Evolutionary conservation across 2,329 filamentous ascomycete species (phyloP).

Genomic region (Ceratocystis destructans): DNA sequence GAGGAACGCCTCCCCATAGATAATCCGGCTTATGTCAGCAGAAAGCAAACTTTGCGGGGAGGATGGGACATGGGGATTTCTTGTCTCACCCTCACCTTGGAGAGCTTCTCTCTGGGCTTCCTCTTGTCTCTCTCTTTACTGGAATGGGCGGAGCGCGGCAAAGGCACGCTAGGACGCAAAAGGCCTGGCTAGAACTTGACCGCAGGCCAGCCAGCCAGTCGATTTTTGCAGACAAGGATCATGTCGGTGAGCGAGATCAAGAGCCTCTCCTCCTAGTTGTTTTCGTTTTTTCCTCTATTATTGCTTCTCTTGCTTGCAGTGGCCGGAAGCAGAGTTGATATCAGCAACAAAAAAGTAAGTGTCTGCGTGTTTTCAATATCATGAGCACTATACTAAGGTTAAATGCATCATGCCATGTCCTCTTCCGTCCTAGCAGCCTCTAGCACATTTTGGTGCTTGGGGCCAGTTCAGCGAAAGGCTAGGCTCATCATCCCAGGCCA

Average conservation of each 20-base stretch:
- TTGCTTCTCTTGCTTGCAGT: too few relatives aligned
- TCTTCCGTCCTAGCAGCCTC: too few relatives aligned
- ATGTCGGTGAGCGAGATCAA: conserved; percentile 1
- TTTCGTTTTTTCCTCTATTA: too few relatives aligned
- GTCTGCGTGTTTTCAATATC: neutral
- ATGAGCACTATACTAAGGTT: neutral
- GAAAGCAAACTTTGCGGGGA: neutral
- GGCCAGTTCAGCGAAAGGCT: too few relatives aligned
- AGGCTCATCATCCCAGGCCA: too few relatives aligned
- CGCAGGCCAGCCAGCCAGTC: neutral
- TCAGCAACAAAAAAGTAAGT: neutral
- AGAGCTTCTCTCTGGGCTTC: neutral
- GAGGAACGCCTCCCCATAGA: too few relatives aligned
- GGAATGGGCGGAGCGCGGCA: neutral
- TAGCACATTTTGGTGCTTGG: too few relatives aligned
- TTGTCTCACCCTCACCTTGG: neutral
- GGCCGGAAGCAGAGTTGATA: neutral
- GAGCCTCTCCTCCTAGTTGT: neutral
- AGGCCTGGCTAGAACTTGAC: neutral
- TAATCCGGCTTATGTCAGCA: neutral
- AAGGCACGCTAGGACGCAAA: neutral
- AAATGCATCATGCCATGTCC: neutral
- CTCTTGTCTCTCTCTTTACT: neutral
- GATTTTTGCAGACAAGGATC: neutral
- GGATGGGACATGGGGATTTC: neutral